These are phyloP conservation scores for Eurotiales sp. DNA, from an alignment of 2,329 filamentous ascomycete species.

Conservation along the genomic window DNA sequence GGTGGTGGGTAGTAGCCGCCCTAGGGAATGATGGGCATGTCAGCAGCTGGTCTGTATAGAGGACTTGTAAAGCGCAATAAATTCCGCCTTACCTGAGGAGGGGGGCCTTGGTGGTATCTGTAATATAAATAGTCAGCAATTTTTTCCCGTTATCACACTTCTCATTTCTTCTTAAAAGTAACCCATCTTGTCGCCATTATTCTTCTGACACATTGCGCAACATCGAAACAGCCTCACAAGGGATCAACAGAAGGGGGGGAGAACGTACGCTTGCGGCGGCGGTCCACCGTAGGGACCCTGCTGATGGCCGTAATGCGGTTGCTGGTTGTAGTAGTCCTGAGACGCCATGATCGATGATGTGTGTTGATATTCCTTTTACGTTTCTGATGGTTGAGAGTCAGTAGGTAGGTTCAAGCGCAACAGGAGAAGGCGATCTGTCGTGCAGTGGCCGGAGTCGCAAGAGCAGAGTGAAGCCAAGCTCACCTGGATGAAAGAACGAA, in stretches of 20 bases:
- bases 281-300: not conserved
- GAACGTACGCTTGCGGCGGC: not conserved
- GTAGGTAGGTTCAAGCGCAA: too few species aligned
- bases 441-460: too few species aligned
- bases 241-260: not conserved
- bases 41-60: not conserved
- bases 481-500: too few species aligned
- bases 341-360: not conserved
- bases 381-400: too few species aligned
- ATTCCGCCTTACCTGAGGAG: conserved; percentile 33
- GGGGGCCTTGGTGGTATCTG: conserved; percentile 10
- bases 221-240: too few species aligned
- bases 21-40: not conserved
- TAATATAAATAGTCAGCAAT: too few species aligned
- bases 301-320: not conserved
- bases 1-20: conserved; percentile 49
- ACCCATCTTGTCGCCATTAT: too few species aligned
- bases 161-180: too few species aligned
- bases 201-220: too few species aligned
- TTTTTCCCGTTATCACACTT: too few species aligned
- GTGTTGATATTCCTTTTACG: not conserved
- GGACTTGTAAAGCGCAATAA: conserved; percentile 18
- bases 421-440: too few species aligned
- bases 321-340: not conserved
- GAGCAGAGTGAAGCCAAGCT: too few species aligned